Percentiles rank a stretch among this genome's conserved stretches.
These are phyloP conservation scores for Stagonosporopsis tanaceti DNA, from an alignment of 2,329 filamentous ascomycete species.

Conservation along the genomic window DNA sequence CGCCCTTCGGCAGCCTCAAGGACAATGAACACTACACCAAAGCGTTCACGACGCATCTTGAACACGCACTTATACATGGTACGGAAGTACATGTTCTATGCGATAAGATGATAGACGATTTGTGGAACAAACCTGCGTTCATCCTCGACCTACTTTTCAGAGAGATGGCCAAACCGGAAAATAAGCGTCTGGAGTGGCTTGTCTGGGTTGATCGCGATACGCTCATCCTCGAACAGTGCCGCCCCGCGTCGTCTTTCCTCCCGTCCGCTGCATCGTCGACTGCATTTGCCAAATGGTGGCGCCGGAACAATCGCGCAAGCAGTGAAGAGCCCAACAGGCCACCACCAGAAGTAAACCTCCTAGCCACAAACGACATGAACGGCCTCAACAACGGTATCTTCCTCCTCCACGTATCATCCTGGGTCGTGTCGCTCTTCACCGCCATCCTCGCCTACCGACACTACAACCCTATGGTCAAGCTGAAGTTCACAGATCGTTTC, in stretches of 20 bases:
- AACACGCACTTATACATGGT: slow-evolving; percentile 52
- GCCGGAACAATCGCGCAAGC: background rate
- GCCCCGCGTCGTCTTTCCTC: slow-evolving; percentile 52
- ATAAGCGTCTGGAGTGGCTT: slow-evolving; percentile 53
- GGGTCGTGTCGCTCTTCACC: slow-evolving; percentile 51
- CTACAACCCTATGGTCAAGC: slow-evolving; percentile 47
- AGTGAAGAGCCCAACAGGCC: background rate
- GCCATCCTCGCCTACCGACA: slow-evolving; percentile 51
- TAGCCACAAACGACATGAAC: slow-evolving; percentile 52
- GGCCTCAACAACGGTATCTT: slow-evolving; percentile 57
- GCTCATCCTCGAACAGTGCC: slow-evolving; percentile 54
- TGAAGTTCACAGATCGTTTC: slow-evolving; percentile 52
- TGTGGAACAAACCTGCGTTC: slow-evolving; percentile 57
- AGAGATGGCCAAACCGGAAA: slow-evolving; percentile 47
- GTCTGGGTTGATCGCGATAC: slow-evolving; percentile 57
- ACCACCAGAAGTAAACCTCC: slow-evolving; percentile 38
- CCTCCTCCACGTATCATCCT: slow-evolving; percentile 50
- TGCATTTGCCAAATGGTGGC: slow-evolving; percentile 25
- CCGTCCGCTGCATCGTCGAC: slow-evolving; percentile 35
- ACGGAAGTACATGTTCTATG: slow-evolving; percentile 55
- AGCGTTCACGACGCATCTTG: slow-evolving; percentile 52
- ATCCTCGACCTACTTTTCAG: slow-evolving; percentile 51
- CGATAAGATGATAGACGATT: slow-evolving; percentile 52
- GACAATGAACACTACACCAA: slow-evolving; percentile 50
- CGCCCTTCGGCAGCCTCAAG: slow-evolving; percentile 45